phyloP scores from a whole-genome alignment of 2,329 filamentous ascomycete genomes.

The Verticillium zaregamsianum region DNA sequence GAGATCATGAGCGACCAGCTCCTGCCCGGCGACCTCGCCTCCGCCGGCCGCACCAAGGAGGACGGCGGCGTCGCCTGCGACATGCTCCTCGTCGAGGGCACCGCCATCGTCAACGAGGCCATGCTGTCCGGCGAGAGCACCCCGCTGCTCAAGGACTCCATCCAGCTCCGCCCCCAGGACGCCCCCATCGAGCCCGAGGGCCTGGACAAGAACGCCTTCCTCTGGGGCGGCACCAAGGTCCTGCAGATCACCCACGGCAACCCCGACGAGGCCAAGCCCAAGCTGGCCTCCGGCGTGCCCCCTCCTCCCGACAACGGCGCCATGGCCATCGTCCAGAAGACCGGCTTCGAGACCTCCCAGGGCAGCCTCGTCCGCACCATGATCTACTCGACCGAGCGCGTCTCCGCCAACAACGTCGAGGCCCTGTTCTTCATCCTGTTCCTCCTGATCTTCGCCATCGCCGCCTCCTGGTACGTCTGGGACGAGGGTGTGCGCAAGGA shows the following conservation, averaged over 20 bases:
- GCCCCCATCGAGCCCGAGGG: constrained; percentile 81
- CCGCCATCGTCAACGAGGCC: constrained; percentile 96
- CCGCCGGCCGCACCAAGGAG: constrained; percentile 90
- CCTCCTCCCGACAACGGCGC: constrained; percentile 90
- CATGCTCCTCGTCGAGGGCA: constrained; percentile 91
- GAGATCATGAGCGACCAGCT: constrained; percentile 88
- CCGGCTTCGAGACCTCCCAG: constrained; percentile 97
- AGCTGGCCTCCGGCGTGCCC: constrained; percentile 71
- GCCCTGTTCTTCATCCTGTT: constrained; percentile 97
- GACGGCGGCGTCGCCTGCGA: constrained; percentile 96
- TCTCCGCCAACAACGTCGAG: constrained; percentile 97
- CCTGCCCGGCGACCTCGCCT: constrained; percentile 88
- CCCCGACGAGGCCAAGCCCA: constrained; percentile 67
- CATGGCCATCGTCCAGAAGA: constrained; percentile 92
- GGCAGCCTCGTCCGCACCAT: constrained; percentile 96
- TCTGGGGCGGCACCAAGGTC: constrained; percentile 97
- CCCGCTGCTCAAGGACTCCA: constrained; percentile 90
- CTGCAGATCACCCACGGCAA: constrained; percentile 90
- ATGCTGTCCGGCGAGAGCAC: constrained; percentile 99
- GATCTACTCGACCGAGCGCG: constrained; percentile 98
- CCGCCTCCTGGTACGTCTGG: constrained; percentile 99
- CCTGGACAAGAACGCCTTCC: constrained; percentile 92
- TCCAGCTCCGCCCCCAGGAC: constrained; percentile 83
- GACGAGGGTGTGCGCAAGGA: constrained; percentile 91
- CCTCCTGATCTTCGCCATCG: constrained; percentile 90